Conservation (phyloP, 2,329 filamentous ascomycete genomes). For the Westerdykella aurantiaca region DNA sequence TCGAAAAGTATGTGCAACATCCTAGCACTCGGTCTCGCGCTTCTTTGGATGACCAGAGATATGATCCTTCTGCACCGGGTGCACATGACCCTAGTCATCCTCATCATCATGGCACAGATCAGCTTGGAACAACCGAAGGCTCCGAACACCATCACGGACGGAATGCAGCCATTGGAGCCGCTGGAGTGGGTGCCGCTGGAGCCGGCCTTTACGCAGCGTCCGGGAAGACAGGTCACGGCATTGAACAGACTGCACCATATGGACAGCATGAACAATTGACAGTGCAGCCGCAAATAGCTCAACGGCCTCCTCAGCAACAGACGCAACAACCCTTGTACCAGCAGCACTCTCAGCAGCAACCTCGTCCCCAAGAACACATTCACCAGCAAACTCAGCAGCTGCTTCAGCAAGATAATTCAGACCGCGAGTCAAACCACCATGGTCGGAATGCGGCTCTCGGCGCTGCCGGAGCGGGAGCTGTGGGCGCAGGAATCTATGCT, state of each 20-base stretch:
- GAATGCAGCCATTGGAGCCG: slow-evolving; percentile 18
- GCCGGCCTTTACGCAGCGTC: slow-evolving; percentile 2
- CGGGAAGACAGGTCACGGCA: no score
- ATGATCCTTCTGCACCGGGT: slow-evolving; percentile 19
- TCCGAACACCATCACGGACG: slow-evolving; percentile 14
- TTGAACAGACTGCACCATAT: no score
- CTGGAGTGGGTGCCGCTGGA: slow-evolving; percentile 7
- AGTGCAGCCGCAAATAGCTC: no score
- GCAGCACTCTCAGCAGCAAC: no score
- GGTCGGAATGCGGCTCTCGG: slow-evolving; percentile 19
- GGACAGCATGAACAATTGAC: no score
- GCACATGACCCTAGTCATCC: slow-evolving; percentile 18
- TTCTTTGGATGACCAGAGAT: slow-evolving; percentile 29
- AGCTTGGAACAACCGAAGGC: slow-evolving; percentile 15
- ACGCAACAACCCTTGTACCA: no score
- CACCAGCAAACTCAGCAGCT: no score
- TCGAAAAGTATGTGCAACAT: slow-evolving; percentile 20
- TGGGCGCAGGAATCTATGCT: slow-evolving; percentile 9
- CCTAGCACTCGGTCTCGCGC: slow-evolving; percentile 24
- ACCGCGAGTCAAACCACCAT: slow-evolving; percentile 9
- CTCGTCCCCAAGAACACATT: no score
- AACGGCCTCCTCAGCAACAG: no score
- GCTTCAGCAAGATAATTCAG: no score
- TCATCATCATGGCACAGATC: slow-evolving; percentile 11
- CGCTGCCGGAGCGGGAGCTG: slow-evolving; percentile 13